phyloP scores from a whole-genome alignment of 2,329 filamentous ascomycete genomes.

The Phialocephala subalpina region DNA sequence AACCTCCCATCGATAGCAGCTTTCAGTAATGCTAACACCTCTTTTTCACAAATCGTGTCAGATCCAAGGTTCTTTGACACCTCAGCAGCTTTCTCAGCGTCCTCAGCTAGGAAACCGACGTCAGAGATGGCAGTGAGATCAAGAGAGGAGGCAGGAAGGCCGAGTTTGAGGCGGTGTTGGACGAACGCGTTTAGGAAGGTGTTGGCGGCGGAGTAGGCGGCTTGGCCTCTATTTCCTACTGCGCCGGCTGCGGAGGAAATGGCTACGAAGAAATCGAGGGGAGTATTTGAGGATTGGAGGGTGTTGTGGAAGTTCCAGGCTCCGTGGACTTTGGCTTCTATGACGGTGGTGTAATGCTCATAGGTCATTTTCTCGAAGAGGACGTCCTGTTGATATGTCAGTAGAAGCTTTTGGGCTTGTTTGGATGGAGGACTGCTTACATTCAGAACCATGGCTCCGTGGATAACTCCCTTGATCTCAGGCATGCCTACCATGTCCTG shows the following conservation, averaged over 20 bases:
- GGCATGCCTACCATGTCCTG: conserved; percentile 47
- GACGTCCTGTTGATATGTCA: conserved; percentile 38
- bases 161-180: conserved; percentile 38
- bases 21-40: conserved; percentile 61
- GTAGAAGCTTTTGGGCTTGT: conserved; percentile 15
- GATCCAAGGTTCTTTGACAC: conserved; percentile 39
- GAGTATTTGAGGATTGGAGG: conserved; percentile 14
- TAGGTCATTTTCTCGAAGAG: conserved; percentile 51
- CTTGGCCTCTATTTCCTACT: conserved; percentile 48
- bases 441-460: conserved; percentile 57
- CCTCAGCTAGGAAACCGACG: conserved; percentile 39
- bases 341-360: conserved; percentile 47
- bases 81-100: conserved; percentile 36
- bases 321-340: conserved; percentile 48
- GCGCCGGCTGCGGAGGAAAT: conserved; percentile 49
- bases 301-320: conserved; percentile 44
- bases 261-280: conserved; percentile 53
- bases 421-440: conserved; percentile 45
- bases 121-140: conserved; percentile 45
- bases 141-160: conserved; percentile 41
- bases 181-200: conserved; percentile 48
- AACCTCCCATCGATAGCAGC: conserved; percentile 58
- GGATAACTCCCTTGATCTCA: conserved; percentile 54
- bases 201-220: conserved; percentile 50
- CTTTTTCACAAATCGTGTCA: conserved; percentile 59